phyloP scores from a whole-genome alignment of 441 rosid species.

The Syzygium syzygioides region DNA sequence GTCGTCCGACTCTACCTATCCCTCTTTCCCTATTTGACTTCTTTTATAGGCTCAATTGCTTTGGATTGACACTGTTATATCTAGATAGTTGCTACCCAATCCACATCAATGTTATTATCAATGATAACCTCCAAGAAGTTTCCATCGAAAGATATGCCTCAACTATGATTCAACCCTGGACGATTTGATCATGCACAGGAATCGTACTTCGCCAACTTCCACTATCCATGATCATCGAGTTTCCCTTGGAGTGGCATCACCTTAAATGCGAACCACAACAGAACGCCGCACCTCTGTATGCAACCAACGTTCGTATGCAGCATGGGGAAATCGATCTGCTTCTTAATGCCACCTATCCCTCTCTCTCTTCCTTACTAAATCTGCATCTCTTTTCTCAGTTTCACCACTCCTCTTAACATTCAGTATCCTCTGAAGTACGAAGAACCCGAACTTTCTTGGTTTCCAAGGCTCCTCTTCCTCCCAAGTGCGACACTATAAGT shows the following conservation, averaged over 20 bases:
- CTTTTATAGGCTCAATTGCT: not conserved
- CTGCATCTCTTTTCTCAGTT: not conserved
- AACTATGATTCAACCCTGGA: not conserved
- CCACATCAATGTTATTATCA: not conserved
- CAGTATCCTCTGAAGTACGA: not conserved
- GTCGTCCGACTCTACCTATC: too few species aligned
- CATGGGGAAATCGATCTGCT: not conserved
- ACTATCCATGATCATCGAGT: not conserved
- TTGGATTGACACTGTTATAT: not conserved
- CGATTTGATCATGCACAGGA: not conserved
- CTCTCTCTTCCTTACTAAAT: not conserved
- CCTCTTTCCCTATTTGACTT: not conserved
- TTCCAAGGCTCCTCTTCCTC: not conserved
- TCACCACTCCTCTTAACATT: not conserved
- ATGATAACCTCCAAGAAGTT: not conserved
- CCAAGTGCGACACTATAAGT: not conserved
- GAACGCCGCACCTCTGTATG: not conserved
- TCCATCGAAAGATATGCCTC: not conserved
- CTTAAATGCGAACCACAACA: not conserved
- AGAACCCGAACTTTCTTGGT: not conserved
- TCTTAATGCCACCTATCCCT: not conserved
- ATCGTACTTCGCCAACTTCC: not conserved
- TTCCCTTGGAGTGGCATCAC: not conserved
- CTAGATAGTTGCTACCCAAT: not conserved
- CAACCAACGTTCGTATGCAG: not conserved